A percentile compares a stretch with the other conserved stretches of the same genome.
Conservation (phyloP, 495 filamentous ascomycete genomes). For the Neurospora terricola region DNA sequence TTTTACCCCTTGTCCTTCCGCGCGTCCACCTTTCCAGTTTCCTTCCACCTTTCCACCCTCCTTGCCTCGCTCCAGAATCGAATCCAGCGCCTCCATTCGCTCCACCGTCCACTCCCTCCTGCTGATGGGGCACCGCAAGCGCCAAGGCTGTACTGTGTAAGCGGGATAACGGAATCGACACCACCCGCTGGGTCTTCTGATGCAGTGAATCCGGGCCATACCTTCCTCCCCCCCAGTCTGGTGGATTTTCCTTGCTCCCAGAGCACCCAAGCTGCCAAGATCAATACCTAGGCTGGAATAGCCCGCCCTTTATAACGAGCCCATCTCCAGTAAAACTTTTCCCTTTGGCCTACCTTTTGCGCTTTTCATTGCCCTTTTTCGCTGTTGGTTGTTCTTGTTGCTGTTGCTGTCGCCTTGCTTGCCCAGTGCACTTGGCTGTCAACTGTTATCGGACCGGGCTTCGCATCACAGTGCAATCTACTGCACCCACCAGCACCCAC, state of each 20-base stretch:
- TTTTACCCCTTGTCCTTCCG: neutral
- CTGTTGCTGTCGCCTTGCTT: neutral
- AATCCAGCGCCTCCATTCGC: neutral
- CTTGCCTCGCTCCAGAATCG: neutral
- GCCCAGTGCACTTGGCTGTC: neutral
- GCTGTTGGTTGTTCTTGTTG: neutral
- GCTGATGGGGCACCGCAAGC: neutral
- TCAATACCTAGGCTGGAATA: neutral
- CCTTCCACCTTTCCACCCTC: neutral
- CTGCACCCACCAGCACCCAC: neutral
- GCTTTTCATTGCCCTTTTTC: neutral
- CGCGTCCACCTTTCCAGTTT: too few species aligned
- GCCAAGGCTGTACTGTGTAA: neutral
- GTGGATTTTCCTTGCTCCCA: neutral
- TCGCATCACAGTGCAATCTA: neutral
- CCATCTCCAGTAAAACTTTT: neutral
- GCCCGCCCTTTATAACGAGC: neutral
- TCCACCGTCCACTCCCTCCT: neutral
- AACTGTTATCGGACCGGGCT: neutral
- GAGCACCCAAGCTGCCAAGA: neutral
- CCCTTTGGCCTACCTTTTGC: neutral
- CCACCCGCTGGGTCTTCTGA: neutral
- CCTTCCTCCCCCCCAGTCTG: neutral
- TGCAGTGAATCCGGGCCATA: neutral
- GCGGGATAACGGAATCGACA: neutral